Conservation (phyloP, 2,329 filamentous ascomycete species). For the Plectosphaerella sp. region DNA sequence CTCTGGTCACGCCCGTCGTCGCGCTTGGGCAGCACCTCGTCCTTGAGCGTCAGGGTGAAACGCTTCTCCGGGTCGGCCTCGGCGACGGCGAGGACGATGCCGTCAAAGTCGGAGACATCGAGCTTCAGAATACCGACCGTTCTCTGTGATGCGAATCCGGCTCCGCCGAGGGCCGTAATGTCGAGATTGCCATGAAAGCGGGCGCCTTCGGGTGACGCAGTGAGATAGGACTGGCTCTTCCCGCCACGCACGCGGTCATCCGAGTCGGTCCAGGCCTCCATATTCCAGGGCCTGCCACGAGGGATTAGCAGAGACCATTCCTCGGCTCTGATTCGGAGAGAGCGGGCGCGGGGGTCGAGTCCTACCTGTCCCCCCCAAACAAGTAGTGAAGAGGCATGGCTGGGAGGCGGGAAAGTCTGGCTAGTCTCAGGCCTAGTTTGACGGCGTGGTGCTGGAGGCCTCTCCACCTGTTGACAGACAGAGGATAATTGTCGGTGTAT, state of each 20-base stretch:
- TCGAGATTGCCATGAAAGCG: slow-evolving; percentile 68
- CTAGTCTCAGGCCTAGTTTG: too few relatives aligned
- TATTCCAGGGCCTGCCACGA: slow-evolving; percentile 49
- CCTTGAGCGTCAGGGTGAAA: slow-evolving; percentile 74
- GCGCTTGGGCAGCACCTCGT: slow-evolving; percentile 53
- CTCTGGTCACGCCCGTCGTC: slow-evolving; percentile 67
- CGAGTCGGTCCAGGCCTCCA: slow-evolving; percentile 60
- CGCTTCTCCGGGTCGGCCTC: slow-evolving; percentile 53
- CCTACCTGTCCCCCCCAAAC: slow-evolving; percentile 36
- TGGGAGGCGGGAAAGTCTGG: background rate
- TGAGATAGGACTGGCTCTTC: slow-evolving; percentile 52
- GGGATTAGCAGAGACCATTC: background rate
- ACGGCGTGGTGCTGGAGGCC: too few relatives aligned
- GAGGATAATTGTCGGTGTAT: too few relatives aligned
- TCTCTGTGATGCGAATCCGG: slow-evolving; percentile 77
- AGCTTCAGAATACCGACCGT: slow-evolving; percentile 56
- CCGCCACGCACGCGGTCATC: slow-evolving; percentile 79
- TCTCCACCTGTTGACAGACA: too few relatives aligned
- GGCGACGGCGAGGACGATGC: slow-evolving; percentile 50
- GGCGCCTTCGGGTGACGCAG: slow-evolving; percentile 33
- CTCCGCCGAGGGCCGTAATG: slow-evolving; percentile 69
- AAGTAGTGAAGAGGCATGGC: slow-evolving; percentile 18
- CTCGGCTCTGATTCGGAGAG: background rate
- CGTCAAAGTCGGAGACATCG: slow-evolving; percentile 61
- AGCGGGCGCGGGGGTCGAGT: background rate